These are phyloP conservation scores for Dentipellis sp. DNA, from an alignment of 768 basidiomycete species.

Conservation along the genomic window DNA sequence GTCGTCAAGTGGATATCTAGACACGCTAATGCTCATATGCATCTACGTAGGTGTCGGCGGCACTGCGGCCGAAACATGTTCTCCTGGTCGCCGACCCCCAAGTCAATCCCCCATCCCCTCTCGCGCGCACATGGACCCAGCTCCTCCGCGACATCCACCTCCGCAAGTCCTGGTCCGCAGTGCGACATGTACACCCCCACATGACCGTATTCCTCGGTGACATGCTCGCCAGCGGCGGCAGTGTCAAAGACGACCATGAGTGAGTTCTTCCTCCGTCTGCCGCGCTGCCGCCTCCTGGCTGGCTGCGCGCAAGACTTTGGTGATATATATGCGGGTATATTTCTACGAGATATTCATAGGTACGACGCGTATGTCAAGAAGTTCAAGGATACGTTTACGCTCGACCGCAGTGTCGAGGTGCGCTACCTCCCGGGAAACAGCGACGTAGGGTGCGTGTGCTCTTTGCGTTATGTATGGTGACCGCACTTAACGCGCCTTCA, in stretches of 20 bases:
- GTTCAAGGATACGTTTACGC: conserved; percentile 63
- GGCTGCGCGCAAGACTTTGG: neutral
- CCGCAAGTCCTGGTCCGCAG: conserved; percentile 74
- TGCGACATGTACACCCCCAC: conserved; percentile 51
- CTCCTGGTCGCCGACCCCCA: conserved; percentile 86
- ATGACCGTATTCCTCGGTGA: conserved; percentile 80
- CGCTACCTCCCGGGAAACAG: conserved; percentile 86
- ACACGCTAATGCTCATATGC: neutral
- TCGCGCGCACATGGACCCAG: conserved; percentile 62
- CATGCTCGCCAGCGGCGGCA: conserved; percentile 82
- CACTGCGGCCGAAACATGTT: conserved; percentile 35
- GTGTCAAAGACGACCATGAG: conserved; percentile 58
- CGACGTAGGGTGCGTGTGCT: conserved; percentile 59
- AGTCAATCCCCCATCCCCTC: conserved; percentile 48
- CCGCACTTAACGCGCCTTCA: too few relatives aligned
- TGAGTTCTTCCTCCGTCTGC: conserved; percentile 30
- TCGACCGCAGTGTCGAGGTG: conserved; percentile 34
- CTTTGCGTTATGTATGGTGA: neutral
- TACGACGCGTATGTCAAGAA: conserved; percentile 61
- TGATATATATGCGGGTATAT: neutral
- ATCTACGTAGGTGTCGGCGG: neutral
- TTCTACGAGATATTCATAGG: conserved; percentile 29
- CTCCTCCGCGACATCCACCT: conserved; percentile 72
- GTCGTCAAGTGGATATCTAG: too few relatives aligned
- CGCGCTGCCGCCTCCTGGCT: neutral